phyloP scores from a whole-genome alignment of 2,329 filamentous ascomycete genomes.

The Coniochaeta ligniaria region DNA sequence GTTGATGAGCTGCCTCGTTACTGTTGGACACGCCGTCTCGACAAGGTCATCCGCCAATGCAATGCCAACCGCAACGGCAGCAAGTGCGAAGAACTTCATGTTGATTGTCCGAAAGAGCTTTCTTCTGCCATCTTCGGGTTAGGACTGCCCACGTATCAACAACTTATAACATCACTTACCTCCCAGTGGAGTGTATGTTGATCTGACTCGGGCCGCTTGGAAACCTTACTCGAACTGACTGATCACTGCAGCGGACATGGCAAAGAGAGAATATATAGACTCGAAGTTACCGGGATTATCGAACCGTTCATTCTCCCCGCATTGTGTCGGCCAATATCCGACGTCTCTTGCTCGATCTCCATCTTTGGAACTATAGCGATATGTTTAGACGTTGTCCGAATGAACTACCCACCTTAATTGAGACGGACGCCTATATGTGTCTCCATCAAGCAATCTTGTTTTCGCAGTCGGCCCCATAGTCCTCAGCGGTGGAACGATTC shows the following conservation, averaged over 20 bases:
- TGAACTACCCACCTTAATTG: neutral
- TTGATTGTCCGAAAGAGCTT: neutral
- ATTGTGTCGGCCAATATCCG: neutral
- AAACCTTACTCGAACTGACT: neutral
- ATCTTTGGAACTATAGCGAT: neutral
- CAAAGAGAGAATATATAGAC: neutral
- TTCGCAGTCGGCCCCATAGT: neutral
- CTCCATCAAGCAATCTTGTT: neutral
- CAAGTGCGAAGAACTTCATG: constrained; percentile 12
- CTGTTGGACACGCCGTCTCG: constrained; percentile 14
- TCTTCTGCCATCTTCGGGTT: neutral
- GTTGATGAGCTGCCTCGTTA: constrained; percentile 17
- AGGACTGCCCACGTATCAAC: neutral
- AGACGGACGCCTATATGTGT: neutral
- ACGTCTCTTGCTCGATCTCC: neutral
- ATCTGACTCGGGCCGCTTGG: neutral
- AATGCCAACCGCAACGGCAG: constrained; percentile 7
- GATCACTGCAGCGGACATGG: neutral
- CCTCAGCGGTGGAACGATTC: neutral
- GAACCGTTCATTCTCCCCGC: neutral
- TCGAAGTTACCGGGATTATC: neutral
- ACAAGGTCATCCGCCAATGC: constrained; percentile 8
- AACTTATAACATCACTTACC: neutral
- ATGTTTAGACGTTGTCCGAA: neutral
- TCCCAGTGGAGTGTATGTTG: neutral